Conservation (phyloP, 2,329 filamentous ascomycete genomes). For the Pseudogymnoascus sp. region DNA sequence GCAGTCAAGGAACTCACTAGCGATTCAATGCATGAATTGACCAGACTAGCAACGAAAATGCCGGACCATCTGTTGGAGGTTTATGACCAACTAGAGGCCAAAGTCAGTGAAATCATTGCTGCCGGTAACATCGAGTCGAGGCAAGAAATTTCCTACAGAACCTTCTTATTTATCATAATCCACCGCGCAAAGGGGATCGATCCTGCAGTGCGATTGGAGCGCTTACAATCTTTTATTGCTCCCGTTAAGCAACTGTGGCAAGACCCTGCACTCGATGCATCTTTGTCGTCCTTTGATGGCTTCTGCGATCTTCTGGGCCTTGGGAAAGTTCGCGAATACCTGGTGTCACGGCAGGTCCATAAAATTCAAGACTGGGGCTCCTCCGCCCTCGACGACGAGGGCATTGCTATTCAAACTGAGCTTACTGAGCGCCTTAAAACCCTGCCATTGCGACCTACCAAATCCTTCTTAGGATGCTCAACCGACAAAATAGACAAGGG, state of each 20-base stretch:
- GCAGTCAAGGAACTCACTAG: conserved; percentile 83
- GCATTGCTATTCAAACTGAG: conserved; percentile 68
- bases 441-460: conserved; percentile 79
- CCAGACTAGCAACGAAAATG: conserved; percentile 82
- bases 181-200: conserved; percentile 77
- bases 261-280: conserved; percentile 57
- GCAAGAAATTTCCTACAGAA: conserved; percentile 76
- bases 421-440: conserved; percentile 61
- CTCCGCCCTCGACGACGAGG: conserved; percentile 69
- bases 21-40: conserved; percentile 78
- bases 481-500: conserved; percentile 79
- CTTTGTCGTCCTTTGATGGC: conserved; percentile 64
- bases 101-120: conserved; percentile 72
- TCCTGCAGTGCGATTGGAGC: conserved; percentile 59
- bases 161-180: conserved; percentile 90
- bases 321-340: conserved; percentile 72
- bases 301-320: conserved; percentile 78
- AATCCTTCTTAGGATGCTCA: conserved; percentile 85
- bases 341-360: conserved; percentile 65
- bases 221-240: conserved; percentile 70
- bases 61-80: conserved; percentile 84
- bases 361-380: conserved; percentile 76
- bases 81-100: conserved; percentile 78
- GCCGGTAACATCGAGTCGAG: conserved; percentile 72
- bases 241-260: conserved; percentile 79